Percentiles rank a stretch among this genome's conserved stretches.
phyloP scores from a whole-genome alignment of 345 rosid genomes.

The Combretum micranthum region DNA sequence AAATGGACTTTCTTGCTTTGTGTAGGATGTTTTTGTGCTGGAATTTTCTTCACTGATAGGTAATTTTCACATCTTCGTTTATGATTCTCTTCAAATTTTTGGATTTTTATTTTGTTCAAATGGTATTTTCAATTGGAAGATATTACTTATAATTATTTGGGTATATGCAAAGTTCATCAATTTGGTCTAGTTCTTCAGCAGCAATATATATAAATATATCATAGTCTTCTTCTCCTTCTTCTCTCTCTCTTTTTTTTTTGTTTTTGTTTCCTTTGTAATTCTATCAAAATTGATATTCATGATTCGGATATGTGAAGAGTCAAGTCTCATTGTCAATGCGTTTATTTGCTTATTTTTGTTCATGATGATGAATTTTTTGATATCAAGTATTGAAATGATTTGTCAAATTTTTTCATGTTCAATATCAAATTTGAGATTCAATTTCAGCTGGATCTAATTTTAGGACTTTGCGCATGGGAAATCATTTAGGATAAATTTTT shows the following conservation, averaged over 20 bases:
- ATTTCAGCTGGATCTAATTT: too few relatives aligned
- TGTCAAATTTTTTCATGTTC: too few relatives aligned
- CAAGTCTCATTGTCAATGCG: too few relatives aligned
- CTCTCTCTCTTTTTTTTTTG: too few relatives aligned
- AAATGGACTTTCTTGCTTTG: constrained; percentile 77
- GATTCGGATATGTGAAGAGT: too few relatives aligned
- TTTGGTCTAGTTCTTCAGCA: constrained; percentile 3
- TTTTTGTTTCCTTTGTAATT: not conserved
- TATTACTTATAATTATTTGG: not conserved
- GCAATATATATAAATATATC: not conserved
- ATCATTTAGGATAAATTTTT: too few relatives aligned
- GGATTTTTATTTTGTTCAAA: not conserved
- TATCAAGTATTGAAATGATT: too few relatives aligned
- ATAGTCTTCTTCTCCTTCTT: too few relatives aligned
- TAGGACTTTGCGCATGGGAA: too few relatives aligned
- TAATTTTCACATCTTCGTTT: constrained; percentile 9
- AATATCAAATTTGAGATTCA: too few relatives aligned
- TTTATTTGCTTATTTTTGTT: too few relatives aligned
- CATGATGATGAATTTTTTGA: too few relatives aligned
- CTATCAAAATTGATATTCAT: not conserved
- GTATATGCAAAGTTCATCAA: not conserved
- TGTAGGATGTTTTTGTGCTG: constrained; percentile 70
- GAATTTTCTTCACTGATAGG: constrained; percentile 85
- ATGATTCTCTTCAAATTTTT: not conserved
- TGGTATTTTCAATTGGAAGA: not conserved